phyloP scores from a whole-genome alignment of 306 rosid genomes.

The Vigna mungo region DNA sequence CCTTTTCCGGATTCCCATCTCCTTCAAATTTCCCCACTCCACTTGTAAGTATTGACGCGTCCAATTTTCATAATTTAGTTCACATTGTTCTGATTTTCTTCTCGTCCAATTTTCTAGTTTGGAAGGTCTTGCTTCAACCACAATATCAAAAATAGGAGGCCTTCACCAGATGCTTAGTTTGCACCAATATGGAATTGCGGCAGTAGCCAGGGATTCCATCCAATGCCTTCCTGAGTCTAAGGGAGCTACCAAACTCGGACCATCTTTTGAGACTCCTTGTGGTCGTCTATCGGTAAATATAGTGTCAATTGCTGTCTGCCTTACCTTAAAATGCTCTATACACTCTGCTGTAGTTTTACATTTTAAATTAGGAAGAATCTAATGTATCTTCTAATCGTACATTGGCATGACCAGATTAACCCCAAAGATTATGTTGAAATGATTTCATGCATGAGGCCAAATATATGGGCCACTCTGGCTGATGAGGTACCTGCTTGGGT shows the following conservation, averaged over 20 bases:
- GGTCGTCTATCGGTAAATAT: conserved; percentile 82
- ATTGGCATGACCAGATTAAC: conserved; percentile 63
- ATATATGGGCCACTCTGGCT: conserved; percentile 87
- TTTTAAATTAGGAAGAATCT: conserved; percentile 17
- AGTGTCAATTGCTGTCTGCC: conserved; percentile 32
- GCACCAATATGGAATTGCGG: conserved; percentile 65
- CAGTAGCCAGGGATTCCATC: conserved; percentile 81
- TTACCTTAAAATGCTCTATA: conserved; percentile 4
- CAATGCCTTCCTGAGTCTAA: conserved; percentile 74
- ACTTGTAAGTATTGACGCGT: conserved; percentile 78
- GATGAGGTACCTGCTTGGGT: conserved; percentile 98
- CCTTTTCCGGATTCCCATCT: conserved; percentile 89
- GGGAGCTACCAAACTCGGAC: conserved; percentile 66
- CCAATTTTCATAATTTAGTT: background rate
- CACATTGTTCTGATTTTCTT: background rate
- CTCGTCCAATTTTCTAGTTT: conserved; percentile 51
- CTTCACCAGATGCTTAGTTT: conserved; percentile 72
- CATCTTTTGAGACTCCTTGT: conserved; percentile 86
- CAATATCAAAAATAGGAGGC: conserved; percentile 79
- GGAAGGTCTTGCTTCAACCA: conserved; percentile 76
- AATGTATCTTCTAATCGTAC: conserved; percentile 21
- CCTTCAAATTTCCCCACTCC: conserved; percentile 83
- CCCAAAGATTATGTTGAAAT: conserved; percentile 79
- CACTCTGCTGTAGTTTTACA: background rate
- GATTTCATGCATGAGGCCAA: conserved; percentile 77